Evolutionary conservation across 371 early-diverging fungal genomes (phyloP).

Genomic region (Basidiobolus meristosporus): DNA sequence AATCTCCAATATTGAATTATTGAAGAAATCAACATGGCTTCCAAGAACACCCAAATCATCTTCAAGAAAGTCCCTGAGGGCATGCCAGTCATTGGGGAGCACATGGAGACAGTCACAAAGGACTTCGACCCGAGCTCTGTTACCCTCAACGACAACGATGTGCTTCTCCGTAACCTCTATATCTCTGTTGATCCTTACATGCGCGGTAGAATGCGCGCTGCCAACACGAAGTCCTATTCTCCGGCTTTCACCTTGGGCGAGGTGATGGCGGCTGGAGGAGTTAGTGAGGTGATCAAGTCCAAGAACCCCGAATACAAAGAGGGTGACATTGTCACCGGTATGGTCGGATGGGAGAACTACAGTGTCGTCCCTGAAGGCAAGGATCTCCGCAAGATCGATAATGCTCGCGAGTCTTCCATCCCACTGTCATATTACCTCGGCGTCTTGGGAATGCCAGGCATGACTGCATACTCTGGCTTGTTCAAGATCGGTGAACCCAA

Average conservation of each 20-base stretch:
- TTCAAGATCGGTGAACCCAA: conserved; percentile 21
- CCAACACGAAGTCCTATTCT: conserved; percentile 18
- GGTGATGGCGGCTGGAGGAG: conserved; percentile 31
- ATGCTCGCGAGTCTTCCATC: conserved; percentile 13
- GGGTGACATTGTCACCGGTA: conserved; percentile 39
- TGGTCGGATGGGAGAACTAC: no score
- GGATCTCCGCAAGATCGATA: no score
- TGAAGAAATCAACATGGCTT: no score
- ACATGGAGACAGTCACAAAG: conserved; percentile 19
- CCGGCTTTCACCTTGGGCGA: conserved; percentile 28
- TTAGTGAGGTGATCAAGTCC: no score
- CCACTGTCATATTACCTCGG: conserved; percentile 28
- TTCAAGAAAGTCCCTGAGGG: conserved; percentile 17
- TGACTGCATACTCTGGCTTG: conserved; percentile 30
- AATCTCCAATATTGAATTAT: no score
- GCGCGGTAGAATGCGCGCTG: no score
- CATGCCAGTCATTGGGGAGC: conserved; percentile 17
- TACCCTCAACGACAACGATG: conserved; percentile 25
- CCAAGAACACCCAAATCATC: conserved; percentile 11
- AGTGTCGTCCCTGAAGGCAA: no score
- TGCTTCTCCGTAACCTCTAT: conserved; percentile 26
- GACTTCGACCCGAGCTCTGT: no score
- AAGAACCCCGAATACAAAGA: conserved; percentile 23
- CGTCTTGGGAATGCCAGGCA: conserved; percentile 30
- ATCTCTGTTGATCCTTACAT: conserved; percentile 31